Conservation (phyloP, 805 yeast genomes). For the Soucietia sequanensis region DNA sequence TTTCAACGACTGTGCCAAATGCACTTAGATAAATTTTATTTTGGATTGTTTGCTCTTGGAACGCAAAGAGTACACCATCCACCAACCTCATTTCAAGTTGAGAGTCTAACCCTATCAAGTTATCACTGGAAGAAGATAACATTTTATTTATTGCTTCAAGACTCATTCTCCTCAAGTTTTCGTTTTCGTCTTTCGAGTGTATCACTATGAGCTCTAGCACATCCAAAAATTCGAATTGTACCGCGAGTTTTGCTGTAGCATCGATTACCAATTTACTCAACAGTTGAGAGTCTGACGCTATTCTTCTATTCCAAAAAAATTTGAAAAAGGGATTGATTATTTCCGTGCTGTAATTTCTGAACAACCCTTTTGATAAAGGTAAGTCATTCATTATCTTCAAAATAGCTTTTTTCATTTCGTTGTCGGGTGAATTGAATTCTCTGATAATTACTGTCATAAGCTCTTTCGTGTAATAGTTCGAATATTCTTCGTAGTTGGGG, state of each 20-base stretch:
- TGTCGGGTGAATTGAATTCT: slow-evolving; percentile 81
- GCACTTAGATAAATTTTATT: slow-evolving; percentile 58
- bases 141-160: slow-evolving; percentile 66
- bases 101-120: slow-evolving; percentile 54
- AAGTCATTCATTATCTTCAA: slow-evolving; percentile 67
- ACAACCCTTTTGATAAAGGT: slow-evolving; percentile 58
- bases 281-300: slow-evolving; percentile 62
- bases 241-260: slow-evolving; percentile 66
- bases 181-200: slow-evolving; percentile 78
- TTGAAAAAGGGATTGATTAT: slow-evolving; percentile 63
- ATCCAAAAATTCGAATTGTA: slow-evolving; percentile 62
- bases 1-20: slow-evolving; percentile 59
- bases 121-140: slow-evolving; percentile 34
- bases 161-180: slow-evolving; percentile 75
- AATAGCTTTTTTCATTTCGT: slow-evolving; percentile 78
- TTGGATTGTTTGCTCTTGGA: slow-evolving; percentile 72
- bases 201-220: slow-evolving; percentile 57
- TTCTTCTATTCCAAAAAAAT: slow-evolving; percentile 78
- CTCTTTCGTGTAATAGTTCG: slow-evolving; percentile 74
- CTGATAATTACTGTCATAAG: slow-evolving; percentile 63
- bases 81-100: slow-evolving; percentile 64
- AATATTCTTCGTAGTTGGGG: slow-evolving; percentile 58
- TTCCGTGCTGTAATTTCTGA: slow-evolving; percentile 47
- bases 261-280: slow-evolving; percentile 62
- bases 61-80: slow-evolving; percentile 78